Percentiles rank a stretch among this genome's conserved stretches.
phyloP scores from a whole-genome alignment of 306 rosid genomes.

The Phaseolus lunatus region DNA sequence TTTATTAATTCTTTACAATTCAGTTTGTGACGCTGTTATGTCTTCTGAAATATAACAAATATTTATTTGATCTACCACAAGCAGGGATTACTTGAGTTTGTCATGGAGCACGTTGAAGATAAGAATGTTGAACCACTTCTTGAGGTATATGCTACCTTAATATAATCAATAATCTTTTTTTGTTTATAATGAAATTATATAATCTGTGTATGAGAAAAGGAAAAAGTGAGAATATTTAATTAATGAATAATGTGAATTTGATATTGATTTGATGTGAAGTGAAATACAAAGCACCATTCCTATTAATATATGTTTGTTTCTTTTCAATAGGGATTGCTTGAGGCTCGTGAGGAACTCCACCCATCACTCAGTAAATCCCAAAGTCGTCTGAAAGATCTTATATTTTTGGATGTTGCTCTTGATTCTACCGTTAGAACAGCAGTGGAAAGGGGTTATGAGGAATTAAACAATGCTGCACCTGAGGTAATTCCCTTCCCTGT shows the following conservation, averaged over 20 bases:
- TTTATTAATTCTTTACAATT: constrained; percentile 42
- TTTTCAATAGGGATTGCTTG: constrained; percentile 79
- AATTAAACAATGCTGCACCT: constrained; percentile 78
- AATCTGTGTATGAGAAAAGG: neutral
- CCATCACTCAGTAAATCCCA: constrained; percentile 73
- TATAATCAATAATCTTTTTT: constrained; percentile 20
- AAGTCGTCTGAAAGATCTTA: constrained; percentile 87
- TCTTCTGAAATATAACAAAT: constrained; percentile 36
- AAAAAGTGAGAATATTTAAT: neutral
- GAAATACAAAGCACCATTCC: neutral
- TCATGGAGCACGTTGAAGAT: constrained; percentile 78
- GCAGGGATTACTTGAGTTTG: constrained; percentile 77
- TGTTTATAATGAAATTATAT: constrained; percentile 10
- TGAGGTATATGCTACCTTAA: constrained; percentile 69
- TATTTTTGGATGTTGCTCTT: constrained; percentile 96
- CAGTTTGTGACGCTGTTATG: constrained; percentile 40
- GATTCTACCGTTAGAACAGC: constrained; percentile 97
- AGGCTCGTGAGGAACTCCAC: constrained; percentile 87
- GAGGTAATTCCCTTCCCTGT: constrained; percentile 60
- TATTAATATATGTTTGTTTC: constrained; percentile 25
- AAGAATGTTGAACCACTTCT: constrained; percentile 75
- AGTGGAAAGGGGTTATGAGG: constrained; percentile 89
- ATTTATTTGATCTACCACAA: constrained; percentile 31
- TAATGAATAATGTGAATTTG: neutral
- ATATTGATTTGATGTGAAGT: neutral